A percentile compares a stretch with the other conserved stretches of the same genome.
These are phyloP conservation scores for Blastobotrys muscicola DNA, from an alignment of 805 yeast genomes.

Conservation along the genomic window DNA sequence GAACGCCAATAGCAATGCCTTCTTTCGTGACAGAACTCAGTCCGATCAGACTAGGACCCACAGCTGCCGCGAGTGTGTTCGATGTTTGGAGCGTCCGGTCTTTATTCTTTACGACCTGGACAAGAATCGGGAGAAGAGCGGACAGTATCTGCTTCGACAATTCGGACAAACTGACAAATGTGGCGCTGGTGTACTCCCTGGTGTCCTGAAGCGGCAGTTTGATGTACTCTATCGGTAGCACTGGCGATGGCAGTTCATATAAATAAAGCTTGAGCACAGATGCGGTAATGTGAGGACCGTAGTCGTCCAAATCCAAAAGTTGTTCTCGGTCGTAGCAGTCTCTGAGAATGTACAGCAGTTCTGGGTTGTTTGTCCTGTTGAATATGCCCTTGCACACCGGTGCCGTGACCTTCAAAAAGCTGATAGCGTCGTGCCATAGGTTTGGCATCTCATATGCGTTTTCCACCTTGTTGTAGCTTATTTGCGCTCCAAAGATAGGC, in stretches of 20 bases:
- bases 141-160: constrained; percentile 23
- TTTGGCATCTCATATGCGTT: constrained; percentile 17
- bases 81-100: constrained; percentile 33
- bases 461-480: no score
- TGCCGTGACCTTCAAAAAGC: constrained; percentile 11
- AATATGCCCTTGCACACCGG: constrained; percentile 11
- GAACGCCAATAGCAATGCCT: constrained; percentile 39
- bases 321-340: constrained; percentile 40
- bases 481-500: constrained; percentile 24
- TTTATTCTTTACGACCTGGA: constrained; percentile 31
- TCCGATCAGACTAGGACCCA: constrained; percentile 50
- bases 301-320: constrained; percentile 43
- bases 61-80: constrained; percentile 34
- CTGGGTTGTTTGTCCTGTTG: constrained; percentile 13
- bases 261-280: constrained; percentile 37
- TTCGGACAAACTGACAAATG: constrained; percentile 18
- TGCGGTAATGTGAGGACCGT: constrained; percentile 45
- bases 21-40: constrained; percentile 40
- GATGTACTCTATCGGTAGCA: constrained; percentile 43
- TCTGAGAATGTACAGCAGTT: constrained; percentile 21
- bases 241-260: constrained; percentile 42
- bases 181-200: constrained; percentile 32
- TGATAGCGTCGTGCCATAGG: constrained; percentile 26
- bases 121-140: constrained; percentile 39
- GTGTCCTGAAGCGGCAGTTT: constrained; percentile 46